phyloP scores from a whole-genome alignment of 2,329 filamentous ascomycete species.

The Incumbomyces lentus region DNA sequence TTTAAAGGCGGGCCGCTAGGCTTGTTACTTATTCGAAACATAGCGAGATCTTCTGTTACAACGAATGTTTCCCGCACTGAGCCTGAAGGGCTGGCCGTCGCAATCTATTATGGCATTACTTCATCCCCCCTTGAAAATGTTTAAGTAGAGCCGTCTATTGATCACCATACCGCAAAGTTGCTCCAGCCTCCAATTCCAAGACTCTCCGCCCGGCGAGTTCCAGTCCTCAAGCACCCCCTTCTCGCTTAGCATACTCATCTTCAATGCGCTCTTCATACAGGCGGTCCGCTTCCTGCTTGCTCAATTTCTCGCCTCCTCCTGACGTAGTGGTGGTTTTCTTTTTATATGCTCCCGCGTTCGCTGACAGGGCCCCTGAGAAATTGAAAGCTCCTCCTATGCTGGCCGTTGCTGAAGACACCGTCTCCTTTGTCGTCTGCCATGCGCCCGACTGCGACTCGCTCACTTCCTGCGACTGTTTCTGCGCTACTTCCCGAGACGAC shows the following conservation, averaged over 20 bases:
- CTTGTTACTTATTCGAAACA: too few relatives aligned
- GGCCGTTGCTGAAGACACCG: constrained; percentile 15
- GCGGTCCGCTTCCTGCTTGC: constrained; percentile 31
- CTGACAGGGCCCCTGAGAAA: constrained; percentile 13
- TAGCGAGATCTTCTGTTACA: too few relatives aligned
- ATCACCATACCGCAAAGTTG: neutral
- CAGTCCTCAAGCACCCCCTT: constrained; percentile 30
- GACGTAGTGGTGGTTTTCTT: constrained; percentile 18
- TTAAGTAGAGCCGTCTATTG: too few relatives aligned
- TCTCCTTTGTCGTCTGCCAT: constrained; percentile 15
- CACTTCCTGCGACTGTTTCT: constrained; percentile 2
- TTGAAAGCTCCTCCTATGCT: constrained; percentile 14
- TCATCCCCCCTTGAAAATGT: too few relatives aligned
- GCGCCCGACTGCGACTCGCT: constrained; percentile 1
- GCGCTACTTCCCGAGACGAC: constrained; percentile 3
- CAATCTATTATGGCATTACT: too few relatives aligned
- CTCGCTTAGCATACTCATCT: constrained; percentile 38
- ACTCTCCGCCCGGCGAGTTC: too few relatives aligned
- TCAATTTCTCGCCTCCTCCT: constrained; percentile 13
- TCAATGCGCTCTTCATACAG: constrained; percentile 38
- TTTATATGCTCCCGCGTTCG: constrained; percentile 13
- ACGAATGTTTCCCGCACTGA: too few relatives aligned
- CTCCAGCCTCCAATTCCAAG: neutral
- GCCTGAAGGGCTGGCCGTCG: too few relatives aligned
- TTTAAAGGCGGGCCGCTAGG: neutral